A percentile compares a stretch with the other conserved stretches of the same genome.
Evolutionary conservation across 192 early-diverging fungal genomes (phyloP).

Genomic region (Backusella luteola): DNA sequence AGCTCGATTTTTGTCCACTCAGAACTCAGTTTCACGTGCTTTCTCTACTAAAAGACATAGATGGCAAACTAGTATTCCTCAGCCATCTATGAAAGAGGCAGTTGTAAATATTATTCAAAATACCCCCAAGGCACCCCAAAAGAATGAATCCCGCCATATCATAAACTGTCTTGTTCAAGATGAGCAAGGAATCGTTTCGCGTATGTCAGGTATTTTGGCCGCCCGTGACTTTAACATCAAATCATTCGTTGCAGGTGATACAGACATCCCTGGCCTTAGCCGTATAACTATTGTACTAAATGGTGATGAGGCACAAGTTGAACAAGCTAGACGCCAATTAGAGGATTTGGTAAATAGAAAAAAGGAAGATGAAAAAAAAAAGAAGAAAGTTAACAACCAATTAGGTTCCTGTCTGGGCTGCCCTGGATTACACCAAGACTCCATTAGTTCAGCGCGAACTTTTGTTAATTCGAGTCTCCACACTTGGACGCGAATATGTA

Average conservation of each 20-base stretch:
- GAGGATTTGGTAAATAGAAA: slow-evolving; percentile 79
- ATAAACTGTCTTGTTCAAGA: slow-evolving; percentile 94
- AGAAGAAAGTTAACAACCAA: background rate
- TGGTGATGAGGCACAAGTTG: slow-evolving; percentile 79
- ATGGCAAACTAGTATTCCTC: slow-evolving; percentile 32
- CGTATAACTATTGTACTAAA: slow-evolving; percentile 95
- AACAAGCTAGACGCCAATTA: slow-evolving; percentile 91
- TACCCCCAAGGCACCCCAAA: slow-evolving; percentile 58
- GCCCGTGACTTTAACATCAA: slow-evolving; percentile 97
- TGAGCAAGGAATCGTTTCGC: slow-evolving; percentile 82
- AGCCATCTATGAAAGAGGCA: slow-evolving; percentile 86
- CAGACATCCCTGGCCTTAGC: slow-evolving; percentile 87
- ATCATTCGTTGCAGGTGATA: slow-evolving; percentile 93
- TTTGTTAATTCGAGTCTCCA: slow-evolving; percentile 89
- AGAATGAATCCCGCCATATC: slow-evolving; percentile 75
- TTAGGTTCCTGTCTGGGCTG: slow-evolving; percentile 90
- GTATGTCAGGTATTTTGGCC: slow-evolving; percentile 86
- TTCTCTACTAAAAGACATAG: slow-evolving; percentile 27
- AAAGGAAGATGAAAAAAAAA: background rate
- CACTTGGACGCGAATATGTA: slow-evolving; percentile 63
- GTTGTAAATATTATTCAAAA: slow-evolving; percentile 97
- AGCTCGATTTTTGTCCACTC: background rate
- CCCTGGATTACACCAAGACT: slow-evolving; percentile 92
- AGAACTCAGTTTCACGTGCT: slow-evolving; percentile 20
- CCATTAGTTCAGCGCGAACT: slow-evolving; percentile 90